A percentile compares a stretch with the other conserved stretches of the same genome.
Conservation (phyloP, 2,329 filamentous ascomycete species). For the Fusarium protoensiforme region DNA sequence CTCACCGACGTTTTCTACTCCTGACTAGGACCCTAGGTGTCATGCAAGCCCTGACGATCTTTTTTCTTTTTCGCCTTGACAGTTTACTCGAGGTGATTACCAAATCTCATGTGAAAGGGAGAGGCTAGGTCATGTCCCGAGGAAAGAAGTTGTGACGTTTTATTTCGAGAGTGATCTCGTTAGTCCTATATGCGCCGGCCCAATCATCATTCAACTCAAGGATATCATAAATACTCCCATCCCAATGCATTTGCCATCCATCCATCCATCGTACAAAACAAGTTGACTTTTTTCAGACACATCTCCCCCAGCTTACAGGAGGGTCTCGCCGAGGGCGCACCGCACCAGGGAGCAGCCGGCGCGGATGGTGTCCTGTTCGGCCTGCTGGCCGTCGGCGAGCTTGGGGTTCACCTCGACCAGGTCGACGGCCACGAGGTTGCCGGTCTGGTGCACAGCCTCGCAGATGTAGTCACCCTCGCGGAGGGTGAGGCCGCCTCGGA, state of each 20-base stretch:
- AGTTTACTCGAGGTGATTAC: neutral
- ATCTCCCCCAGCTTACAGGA: conserved; percentile 66
- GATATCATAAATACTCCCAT: conserved; percentile 33
- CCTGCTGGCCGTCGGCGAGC: conserved; percentile 70
- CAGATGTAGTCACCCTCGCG: conserved; percentile 98
- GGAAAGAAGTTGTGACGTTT: conserved; percentile 41
- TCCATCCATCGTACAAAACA: conserved; percentile 18
- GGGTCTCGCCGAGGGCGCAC: conserved; percentile 90
- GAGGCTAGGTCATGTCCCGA: conserved; percentile 6
- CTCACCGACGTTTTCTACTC: neutral
- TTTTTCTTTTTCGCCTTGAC: neutral
- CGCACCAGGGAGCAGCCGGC: conserved; percentile 92
- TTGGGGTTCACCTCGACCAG: conserved; percentile 85
- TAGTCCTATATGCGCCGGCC: conserved; percentile 40
- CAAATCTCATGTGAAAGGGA: neutral
- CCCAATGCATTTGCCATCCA: conserved; percentile 22
- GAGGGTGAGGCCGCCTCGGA: conserved; percentile 91
- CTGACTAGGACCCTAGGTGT: neutral
- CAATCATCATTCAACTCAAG: conserved; percentile 43
- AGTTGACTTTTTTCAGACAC: neutral
- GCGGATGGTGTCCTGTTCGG: conserved; percentile 86
- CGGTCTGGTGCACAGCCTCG: conserved; percentile 84
- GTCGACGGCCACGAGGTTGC: conserved; percentile 82
- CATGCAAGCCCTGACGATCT: neutral
- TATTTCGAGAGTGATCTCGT: conserved; percentile 44